phyloP scores from a whole-genome alignment of 75 land plant genomes.

The Selaginella tamariscina region DNA sequence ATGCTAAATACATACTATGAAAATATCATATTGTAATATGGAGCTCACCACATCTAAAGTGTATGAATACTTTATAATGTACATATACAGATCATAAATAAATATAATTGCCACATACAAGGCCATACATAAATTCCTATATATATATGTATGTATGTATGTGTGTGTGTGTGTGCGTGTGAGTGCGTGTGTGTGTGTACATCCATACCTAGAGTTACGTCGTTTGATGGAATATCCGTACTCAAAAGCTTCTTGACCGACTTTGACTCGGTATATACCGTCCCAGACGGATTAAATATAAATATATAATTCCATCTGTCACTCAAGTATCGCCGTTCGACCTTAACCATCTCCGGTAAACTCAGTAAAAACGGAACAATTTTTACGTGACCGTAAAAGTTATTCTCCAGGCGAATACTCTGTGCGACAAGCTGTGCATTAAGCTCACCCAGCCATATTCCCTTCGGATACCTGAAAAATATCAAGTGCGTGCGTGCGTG shows the following conservation, averaged over 20 bases:
- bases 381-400: neutral
- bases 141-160: too few species aligned
- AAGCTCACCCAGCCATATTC: conserved; percentile 1
- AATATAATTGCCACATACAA: too few species aligned
- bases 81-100: too few species aligned
- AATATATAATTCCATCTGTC: conserved; percentile 6
- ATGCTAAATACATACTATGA: too few species aligned
- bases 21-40: too few species aligned
- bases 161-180: too few species aligned
- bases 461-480: neutral
- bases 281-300: neutral
- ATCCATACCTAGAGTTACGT: neutral
- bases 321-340: neutral
- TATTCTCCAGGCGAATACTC: neutral
- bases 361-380: conserved; percentile 1
- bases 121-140: too few species aligned
- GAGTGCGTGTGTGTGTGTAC: too few species aligned
- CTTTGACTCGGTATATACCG: neutral
- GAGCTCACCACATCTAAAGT: too few species aligned
- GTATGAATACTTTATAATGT: too few species aligned
- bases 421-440: neutral
- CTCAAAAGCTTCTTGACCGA: neutral
- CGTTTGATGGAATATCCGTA: neutral
- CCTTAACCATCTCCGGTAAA: conserved; percentile 7
- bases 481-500: too few species aligned